Percentiles rank a stretch among this genome's conserved stretches.
These are phyloP conservation scores for Wickerhamiella sorbophila DNA, from an alignment of 805 yeast species.

Conservation along the genomic window DNA sequence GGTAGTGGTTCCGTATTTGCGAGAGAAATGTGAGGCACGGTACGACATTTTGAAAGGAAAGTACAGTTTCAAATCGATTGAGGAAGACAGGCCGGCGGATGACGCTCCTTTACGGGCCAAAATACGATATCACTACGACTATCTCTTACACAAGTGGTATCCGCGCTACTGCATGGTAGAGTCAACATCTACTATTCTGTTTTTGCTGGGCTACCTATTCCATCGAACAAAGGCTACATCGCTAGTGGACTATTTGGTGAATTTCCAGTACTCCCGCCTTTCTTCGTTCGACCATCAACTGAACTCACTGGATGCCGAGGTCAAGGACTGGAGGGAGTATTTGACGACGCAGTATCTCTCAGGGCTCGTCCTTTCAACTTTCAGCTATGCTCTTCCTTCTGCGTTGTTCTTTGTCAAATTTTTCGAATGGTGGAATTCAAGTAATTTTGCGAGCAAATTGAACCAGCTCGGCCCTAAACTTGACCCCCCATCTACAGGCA, in stretches of 20 bases:
- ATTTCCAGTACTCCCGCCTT: conserved; percentile 52
- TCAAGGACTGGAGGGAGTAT: conserved; percentile 3
- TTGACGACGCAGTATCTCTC: background rate
- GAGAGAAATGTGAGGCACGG: conserved; percentile 49
- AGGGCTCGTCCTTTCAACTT: conserved; percentile 1
- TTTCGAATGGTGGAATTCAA: conserved; percentile 84
- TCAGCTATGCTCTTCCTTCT: conserved; percentile 47
- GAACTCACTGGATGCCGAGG: conserved; percentile 5
- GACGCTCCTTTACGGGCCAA: conserved; percentile 16
- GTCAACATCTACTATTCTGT: conserved; percentile 37
- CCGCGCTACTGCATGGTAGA: conserved; percentile 41
- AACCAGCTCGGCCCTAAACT: conserved; percentile 10
- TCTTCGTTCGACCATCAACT: conserved; percentile 21
- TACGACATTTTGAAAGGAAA: conserved; percentile 52
- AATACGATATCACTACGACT: conserved; percentile 19
- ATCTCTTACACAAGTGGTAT: conserved; percentile 40
- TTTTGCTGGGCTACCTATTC: conserved; percentile 52
- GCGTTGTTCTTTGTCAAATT: conserved; percentile 72
- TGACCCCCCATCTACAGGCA: conserved; percentile 16
- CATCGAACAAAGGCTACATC: conserved; percentile 53
- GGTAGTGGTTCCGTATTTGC: conserved; percentile 53
- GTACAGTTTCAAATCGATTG: conserved; percentile 36
- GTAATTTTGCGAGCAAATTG: conserved; percentile 41
- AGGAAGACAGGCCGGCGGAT: conserved; percentile 17
- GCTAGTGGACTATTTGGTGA: conserved; percentile 43